Evolutionary conservation across 306 rosid species (phyloP).

Genomic region (Acacia acuminata): DNA sequence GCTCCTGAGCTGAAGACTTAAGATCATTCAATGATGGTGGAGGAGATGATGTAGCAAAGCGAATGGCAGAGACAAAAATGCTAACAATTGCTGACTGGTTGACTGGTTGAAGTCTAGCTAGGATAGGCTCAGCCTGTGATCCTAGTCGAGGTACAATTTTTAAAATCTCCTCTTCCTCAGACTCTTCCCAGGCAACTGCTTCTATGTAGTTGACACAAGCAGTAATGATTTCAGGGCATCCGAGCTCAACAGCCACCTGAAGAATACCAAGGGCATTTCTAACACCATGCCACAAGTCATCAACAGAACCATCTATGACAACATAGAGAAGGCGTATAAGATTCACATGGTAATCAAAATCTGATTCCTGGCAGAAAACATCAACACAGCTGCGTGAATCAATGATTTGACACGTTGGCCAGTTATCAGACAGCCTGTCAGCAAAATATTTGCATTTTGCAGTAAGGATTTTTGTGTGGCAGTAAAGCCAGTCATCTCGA

Average conservation of each 20-base stretch:
- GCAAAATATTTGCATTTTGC: constrained; percentile 76
- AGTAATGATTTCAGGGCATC: constrained; percentile 63
- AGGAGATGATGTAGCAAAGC: constrained; percentile 81
- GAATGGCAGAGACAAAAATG: constrained; percentile 70
- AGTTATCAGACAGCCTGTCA: constrained; percentile 80
- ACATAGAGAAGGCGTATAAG: constrained; percentile 74
- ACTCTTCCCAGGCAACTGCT: constrained; percentile 94
- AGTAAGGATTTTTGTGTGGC: constrained; percentile 63
- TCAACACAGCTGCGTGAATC: constrained; percentile 92
- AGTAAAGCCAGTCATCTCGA: constrained; percentile 84
- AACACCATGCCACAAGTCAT: constrained; percentile 82
- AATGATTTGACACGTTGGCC: constrained; percentile 95
- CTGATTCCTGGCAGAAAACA: constrained; percentile 71
- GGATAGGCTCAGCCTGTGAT: constrained; percentile 65
- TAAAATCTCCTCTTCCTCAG: constrained; percentile 92
- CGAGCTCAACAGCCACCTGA: constrained; percentile 77
- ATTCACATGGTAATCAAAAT: constrained; percentile 78
- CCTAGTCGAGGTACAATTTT: constrained; percentile 79
- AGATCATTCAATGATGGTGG: constrained; percentile 61
- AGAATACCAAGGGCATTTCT: constrained; percentile 81
- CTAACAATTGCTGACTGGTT: constrained; percentile 51
- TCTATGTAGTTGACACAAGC: constrained; percentile 85
- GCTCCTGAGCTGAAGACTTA: constrained; percentile 90
- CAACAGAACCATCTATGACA: constrained; percentile 54
- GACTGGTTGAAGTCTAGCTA: constrained; percentile 93